These are phyloP conservation scores for Solanum piurae DNA, from an alignment of 257 asterid species.

Conservation along the genomic window DNA sequence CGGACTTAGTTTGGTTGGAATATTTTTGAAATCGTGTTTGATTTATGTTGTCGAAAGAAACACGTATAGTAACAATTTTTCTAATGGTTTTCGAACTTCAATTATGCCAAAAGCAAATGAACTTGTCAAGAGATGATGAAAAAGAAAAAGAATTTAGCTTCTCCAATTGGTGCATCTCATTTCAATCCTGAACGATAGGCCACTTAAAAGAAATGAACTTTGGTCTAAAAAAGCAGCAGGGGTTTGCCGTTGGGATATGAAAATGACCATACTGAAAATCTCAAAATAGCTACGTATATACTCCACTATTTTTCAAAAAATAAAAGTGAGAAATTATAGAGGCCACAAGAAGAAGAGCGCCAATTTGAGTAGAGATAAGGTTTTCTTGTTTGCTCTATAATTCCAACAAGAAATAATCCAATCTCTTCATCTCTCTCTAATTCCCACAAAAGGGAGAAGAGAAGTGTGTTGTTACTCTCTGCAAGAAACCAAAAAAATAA, in stretches of 20 bases:
- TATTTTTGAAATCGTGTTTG: no score
- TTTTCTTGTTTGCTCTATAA: neutral
- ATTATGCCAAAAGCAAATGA: neutral
- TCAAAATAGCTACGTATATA: neutral
- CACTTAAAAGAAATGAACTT: neutral
- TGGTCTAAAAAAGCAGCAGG: neutral
- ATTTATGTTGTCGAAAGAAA: neutral
- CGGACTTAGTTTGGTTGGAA: neutral
- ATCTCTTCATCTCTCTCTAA: neutral
- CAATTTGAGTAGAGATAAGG: slow-evolving; percentile 10
- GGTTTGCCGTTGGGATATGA: neutral
- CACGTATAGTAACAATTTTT: neutral
- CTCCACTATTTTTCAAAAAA: neutral
- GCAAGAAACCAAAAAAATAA: neutral
- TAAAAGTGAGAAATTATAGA: neutral
- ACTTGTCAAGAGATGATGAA: neutral
- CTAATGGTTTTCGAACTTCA: neutral
- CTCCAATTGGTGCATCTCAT: no score
- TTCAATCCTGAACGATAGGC: neutral
- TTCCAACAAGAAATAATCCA: neutral
- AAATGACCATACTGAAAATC: neutral
- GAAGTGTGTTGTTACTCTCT: neutral
- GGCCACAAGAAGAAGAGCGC: slow-evolving; percentile 4
- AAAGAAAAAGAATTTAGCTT: no score
- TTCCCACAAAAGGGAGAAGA: neutral